Evolutionary conservation across 495 filamentous ascomycete genomes (phyloP), one percentile per base, ranked within the genome.

Genomic region (Hypoxylon lienhwacheense): DNA sequence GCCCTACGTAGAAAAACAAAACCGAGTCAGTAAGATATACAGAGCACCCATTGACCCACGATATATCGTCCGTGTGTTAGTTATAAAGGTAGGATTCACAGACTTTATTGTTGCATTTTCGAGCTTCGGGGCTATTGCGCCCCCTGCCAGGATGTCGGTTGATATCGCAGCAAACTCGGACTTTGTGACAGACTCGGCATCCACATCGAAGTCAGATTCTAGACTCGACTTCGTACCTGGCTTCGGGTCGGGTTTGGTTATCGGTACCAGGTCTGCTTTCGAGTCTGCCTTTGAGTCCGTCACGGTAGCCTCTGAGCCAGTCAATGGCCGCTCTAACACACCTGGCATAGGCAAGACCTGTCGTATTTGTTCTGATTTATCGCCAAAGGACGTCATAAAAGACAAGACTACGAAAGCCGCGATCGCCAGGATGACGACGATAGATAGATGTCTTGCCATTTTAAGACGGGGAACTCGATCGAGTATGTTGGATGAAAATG

Each of bases 61-160:
- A 22, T 25, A 56, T 53, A 74, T 53, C 37, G 33, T 0, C 42
- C 49, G 10, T 31, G n/a, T n/a, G 12, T 31, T 16, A 26, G 20
- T 36, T 26, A 8, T 34, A 35, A 14, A 34, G 12, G 62, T 77
- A 17, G n/a, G n/a, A n/a, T n/a, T n/a, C 72, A 87, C 86, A 91
- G 71, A 87, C 86, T 92, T 98, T 22, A 83, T 78, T 0, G 93
- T 98, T 43, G 86, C 93, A 69, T 98, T 98, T 64, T 88, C 90
- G 19, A 97, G 77, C 61, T 90, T 90, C 8, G 90, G 87, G 70
- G 91, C 91, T 58, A 95, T 91, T 4, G 86, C 85, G 24, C 81
- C 85, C 33, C 93, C 93, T 45, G 83, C 82, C 42, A 95, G 73
- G 41, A 83, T 64, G 42, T 64, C 61, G 17, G 61, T 64, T 2